phyloP scores from a whole-genome alignment of 257 asterid genomes.

The Nicotiana attenuata region DNA sequence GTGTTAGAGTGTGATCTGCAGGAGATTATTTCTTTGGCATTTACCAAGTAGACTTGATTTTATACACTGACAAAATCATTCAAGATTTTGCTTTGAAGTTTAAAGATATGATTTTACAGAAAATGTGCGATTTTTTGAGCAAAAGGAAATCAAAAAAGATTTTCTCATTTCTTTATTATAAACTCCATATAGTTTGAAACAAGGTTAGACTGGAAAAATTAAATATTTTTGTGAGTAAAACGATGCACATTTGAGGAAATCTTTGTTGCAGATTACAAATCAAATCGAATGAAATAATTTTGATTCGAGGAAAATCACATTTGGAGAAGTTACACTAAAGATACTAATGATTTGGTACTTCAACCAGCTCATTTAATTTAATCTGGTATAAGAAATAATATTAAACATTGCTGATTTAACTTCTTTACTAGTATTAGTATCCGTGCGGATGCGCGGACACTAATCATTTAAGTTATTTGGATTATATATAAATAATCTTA shows the following conservation, averaged over 20 bases:
- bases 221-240: neutral
- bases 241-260: neutral
- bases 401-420: neutral
- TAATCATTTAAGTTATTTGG: too few relatives aligned
- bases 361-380: neutral
- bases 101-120: neutral
- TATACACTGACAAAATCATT: neutral
- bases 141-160: neutral
- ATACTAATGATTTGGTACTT: neutral
- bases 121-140: neutral
- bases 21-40: conserved; percentile 4
- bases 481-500: too few relatives aligned
- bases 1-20: neutral
- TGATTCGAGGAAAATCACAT: neutral
- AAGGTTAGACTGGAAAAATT: neutral
- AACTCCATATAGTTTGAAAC: neutral
- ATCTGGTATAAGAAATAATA: neutral
- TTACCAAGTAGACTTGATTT: neutral
- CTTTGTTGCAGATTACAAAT: neutral
- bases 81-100: neutral
- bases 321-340: neutral
- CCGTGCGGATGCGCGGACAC: too few relatives aligned
- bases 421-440: neutral
- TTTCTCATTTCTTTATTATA: neutral
- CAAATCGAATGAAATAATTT: neutral